These are phyloP conservation scores for Claviceps digitariae DNA, from an alignment of 2,329 filamentous ascomycete species.

Conservation along the genomic window DNA sequence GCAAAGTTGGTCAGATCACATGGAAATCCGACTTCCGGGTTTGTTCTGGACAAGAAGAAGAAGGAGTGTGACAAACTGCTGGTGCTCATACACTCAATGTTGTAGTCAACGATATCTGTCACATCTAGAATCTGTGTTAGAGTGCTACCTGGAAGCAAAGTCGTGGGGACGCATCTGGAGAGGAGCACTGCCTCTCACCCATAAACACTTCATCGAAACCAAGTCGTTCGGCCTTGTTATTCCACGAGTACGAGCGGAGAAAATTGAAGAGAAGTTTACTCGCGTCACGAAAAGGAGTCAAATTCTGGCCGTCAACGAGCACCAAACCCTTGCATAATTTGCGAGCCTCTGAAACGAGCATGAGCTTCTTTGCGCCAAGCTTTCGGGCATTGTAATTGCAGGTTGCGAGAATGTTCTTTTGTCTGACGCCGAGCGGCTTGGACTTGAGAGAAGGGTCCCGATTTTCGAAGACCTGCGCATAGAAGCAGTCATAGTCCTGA, in stretches of 20 bases:
- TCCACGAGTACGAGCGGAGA: constrained; percentile 64
- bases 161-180: background rate
- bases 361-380: constrained; percentile 64
- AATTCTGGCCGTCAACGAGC: constrained; percentile 74
- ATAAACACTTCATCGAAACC: constrained; percentile 76
- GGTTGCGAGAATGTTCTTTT: constrained; percentile 86
- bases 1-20: constrained; percentile 59
- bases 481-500: constrained; percentile 82
- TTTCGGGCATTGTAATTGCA: constrained; percentile 86
- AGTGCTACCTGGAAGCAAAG: background rate
- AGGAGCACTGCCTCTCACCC: constrained; percentile 18
- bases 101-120: constrained; percentile 76
- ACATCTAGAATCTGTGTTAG: constrained; percentile 44
- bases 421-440: constrained; percentile 69
- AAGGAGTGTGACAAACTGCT: constrained; percentile 55
- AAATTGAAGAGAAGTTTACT: constrained; percentile 71
- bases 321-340: constrained; percentile 71
- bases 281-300: constrained; percentile 71
- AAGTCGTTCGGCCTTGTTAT: constrained; percentile 60
- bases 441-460: constrained; percentile 60
- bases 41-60: constrained; percentile 59
- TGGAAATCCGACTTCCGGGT: constrained; percentile 67
- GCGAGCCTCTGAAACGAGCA: constrained; percentile 71
- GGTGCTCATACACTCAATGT: constrained; percentile 55
- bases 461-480: constrained; percentile 79